Evolutionary conservation across 1,139 yeast genomes (phyloP).

Genomic region (Zygosaccharomyces pseudobailii): DNA sequence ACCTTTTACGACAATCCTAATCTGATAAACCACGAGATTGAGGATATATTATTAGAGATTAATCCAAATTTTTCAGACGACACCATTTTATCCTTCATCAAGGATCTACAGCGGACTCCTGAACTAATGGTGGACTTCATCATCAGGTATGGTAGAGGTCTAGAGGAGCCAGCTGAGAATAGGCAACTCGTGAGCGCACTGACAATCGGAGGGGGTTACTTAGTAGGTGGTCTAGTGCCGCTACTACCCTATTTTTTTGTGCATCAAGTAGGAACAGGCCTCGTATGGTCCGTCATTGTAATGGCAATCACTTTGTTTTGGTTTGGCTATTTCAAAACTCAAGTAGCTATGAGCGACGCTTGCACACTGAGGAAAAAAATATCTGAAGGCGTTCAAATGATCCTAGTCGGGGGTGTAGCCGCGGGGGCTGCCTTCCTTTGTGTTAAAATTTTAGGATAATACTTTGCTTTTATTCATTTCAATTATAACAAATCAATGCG

Average conservation of each 20-base stretch:
- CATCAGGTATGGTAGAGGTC: constrained; percentile 70
- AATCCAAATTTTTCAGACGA: constrained; percentile 52
- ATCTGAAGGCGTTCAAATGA: constrained; percentile 85
- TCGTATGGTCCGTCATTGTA: constrained; percentile 66
- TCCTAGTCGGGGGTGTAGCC: constrained; percentile 86
- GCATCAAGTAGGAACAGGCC: constrained; percentile 65
- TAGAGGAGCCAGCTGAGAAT: constrained; percentile 81
- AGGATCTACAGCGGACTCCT: constrained; percentile 66
- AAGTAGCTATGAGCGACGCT: constrained; percentile 77
- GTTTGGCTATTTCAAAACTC: constrained; percentile 83
- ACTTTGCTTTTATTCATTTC: not conserved
- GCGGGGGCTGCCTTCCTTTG: constrained; percentile 97
- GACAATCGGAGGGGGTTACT: constrained; percentile 72
- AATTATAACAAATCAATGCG: not conserved
- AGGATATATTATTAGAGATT: constrained; percentile 64
- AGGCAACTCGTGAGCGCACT: constrained; percentile 69
- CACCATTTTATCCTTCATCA: constrained; percentile 60
- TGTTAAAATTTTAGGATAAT: constrained; percentile 45
- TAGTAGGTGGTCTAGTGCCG: constrained; percentile 75
- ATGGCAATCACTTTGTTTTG: constrained; percentile 82
- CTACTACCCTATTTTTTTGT: constrained; percentile 77
- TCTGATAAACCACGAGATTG: constrained; percentile 54
- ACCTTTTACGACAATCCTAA: constrained; percentile 64
- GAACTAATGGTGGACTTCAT: constrained; percentile 68
- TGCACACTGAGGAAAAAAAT: constrained; percentile 58